phyloP scores from a whole-genome alignment of 1,284 basidiomycete species.

The Ustilago esculenta region DNA sequence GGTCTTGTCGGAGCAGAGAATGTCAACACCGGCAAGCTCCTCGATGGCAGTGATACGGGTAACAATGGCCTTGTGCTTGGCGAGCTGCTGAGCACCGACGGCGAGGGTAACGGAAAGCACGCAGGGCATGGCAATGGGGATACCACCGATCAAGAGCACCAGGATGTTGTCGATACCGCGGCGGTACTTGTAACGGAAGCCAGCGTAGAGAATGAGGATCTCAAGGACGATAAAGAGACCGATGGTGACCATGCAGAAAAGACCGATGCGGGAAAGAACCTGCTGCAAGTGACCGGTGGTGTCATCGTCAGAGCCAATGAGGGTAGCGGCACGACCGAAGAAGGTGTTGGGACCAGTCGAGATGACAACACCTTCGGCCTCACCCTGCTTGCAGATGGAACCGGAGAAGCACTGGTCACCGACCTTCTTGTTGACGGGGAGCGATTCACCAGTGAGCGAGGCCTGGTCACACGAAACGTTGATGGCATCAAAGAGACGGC shows the following conservation, averaged over 20 bases:
- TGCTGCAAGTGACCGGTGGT: slow-evolving; percentile 75
- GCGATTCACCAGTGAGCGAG: slow-evolving; percentile 96
- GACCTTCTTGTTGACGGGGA: slow-evolving; percentile 86
- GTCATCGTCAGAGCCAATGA: slow-evolving; percentile 95
- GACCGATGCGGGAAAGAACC: slow-evolving; percentile 87
- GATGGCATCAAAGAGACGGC: slow-evolving; percentile 81
- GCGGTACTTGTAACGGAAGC: slow-evolving; percentile 74
- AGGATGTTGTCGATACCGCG: slow-evolving; percentile 90
- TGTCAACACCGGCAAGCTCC: slow-evolving; percentile 89
- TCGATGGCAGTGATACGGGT: slow-evolving; percentile 96
- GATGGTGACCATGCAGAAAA: slow-evolving; percentile 85
- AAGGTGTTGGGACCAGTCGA: slow-evolving; percentile 90
- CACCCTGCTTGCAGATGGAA: slow-evolving; percentile 76
- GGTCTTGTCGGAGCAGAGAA: slow-evolving; percentile 98
- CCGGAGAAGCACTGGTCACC: slow-evolving; percentile 75
- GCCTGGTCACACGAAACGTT: slow-evolving; percentile 82
- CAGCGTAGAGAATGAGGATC: slow-evolving; percentile 93
- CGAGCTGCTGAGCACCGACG: slow-evolving; percentile 93
- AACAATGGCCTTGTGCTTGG: slow-evolving; percentile 92
- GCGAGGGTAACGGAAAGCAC: slow-evolving; percentile 97
- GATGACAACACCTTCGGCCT: slow-evolving; percentile 87
- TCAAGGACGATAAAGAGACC: slow-evolving; percentile 94
- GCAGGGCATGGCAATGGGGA: slow-evolving; percentile 95
- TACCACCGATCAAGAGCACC: slow-evolving; percentile 97
- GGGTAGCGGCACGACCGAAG: slow-evolving; percentile 90